Conservation (phyloP, 2,329 filamentous ascomycete species). For the Dactylellina drechsleri region DNA sequence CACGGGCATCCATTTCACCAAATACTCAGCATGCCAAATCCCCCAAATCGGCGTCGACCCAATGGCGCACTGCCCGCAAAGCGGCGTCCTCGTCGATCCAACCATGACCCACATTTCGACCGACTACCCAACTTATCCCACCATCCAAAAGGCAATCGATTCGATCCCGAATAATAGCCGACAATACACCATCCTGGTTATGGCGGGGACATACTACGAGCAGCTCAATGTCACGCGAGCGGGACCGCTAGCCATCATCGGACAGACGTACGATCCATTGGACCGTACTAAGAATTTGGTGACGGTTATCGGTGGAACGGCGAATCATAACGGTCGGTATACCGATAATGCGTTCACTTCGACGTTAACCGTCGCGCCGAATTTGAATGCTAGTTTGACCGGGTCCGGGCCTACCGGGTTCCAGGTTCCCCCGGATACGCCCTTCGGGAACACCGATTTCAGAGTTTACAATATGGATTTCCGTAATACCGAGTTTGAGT, state of each 20-base stretch:
- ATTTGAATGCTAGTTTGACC: constrained; percentile 71
- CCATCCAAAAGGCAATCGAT: constrained; percentile 51
- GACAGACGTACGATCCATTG: constrained; percentile 45
- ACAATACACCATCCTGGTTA: constrained; percentile 42
- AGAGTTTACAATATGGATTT: constrained; percentile 75
- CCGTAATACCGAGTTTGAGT: constrained; percentile 69
- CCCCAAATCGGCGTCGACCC: constrained; percentile 25
- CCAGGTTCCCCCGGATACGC: constrained; percentile 70
- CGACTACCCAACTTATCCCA: constrained; percentile 45
- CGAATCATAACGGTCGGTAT: constrained; percentile 31
- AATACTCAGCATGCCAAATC: constrained; percentile 50
- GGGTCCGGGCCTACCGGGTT: constrained; percentile 72
- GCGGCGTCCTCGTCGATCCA: constrained; percentile 42
- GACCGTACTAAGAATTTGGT: constrained; percentile 47
- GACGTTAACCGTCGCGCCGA: constrained; percentile 68
- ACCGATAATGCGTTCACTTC: constrained; percentile 45
- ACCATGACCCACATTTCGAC: constrained; percentile 43
- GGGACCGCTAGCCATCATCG: constrained; percentile 37
- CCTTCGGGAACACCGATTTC: constrained; percentile 73
- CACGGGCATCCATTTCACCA: constrained; percentile 45
- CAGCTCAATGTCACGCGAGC: constrained; percentile 37
- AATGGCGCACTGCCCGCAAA: constrained; percentile 48
- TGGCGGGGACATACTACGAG: constrained; percentile 45
- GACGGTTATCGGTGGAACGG: constrained; percentile 40
- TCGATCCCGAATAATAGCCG: constrained; percentile 33